Evolutionary conservation across 768 basidiomycete genomes (phyloP).

Genomic region (Russula griseocarnosa): DNA sequence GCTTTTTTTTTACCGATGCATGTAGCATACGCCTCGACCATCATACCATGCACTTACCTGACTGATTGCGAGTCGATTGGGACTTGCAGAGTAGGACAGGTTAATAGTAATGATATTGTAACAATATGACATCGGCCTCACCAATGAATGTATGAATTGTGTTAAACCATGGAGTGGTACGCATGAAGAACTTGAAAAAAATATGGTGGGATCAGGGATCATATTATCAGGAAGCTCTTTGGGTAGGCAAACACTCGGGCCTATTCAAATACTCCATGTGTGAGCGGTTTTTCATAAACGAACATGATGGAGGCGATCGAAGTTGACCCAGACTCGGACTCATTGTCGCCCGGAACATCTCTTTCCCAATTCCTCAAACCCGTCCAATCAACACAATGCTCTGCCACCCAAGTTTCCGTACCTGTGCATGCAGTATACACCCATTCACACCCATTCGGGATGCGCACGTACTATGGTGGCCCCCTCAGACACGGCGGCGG

Average conservation of each 20-base stretch:
- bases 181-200: too few species aligned
- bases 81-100: slow-evolving; percentile 7
- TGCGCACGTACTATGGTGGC: slow-evolving; percentile 55
- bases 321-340: neutral
- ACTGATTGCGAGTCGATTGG: slow-evolving; percentile 5
- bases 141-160: neutral
- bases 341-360: neutral
- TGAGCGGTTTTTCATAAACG: neutral
- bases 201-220: too few species aligned
- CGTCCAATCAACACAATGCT: slow-evolving; percentile 1
- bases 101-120: slow-evolving; percentile 15
- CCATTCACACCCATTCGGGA: slow-evolving; percentile 40
- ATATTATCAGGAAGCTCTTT: too few species aligned
- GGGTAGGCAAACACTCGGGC: neutral
- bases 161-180: neutral
- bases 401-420: neutral
- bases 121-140: slow-evolving; percentile 2
- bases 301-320: neutral
- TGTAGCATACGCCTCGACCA: slow-evolving; percentile 12
- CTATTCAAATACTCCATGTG: neutral
- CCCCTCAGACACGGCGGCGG: slow-evolving; percentile 30
- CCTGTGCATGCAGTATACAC: slow-evolving; percentile 34
- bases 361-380: slow-evolving; percentile 28
- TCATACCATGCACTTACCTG: slow-evolving; percentile 6
- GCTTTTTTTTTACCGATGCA: slow-evolving; percentile 1